Evolutionary conservation across 163 green algal genomes (phyloP).

Genomic region (Prototheca wickerhamii): DNA sequence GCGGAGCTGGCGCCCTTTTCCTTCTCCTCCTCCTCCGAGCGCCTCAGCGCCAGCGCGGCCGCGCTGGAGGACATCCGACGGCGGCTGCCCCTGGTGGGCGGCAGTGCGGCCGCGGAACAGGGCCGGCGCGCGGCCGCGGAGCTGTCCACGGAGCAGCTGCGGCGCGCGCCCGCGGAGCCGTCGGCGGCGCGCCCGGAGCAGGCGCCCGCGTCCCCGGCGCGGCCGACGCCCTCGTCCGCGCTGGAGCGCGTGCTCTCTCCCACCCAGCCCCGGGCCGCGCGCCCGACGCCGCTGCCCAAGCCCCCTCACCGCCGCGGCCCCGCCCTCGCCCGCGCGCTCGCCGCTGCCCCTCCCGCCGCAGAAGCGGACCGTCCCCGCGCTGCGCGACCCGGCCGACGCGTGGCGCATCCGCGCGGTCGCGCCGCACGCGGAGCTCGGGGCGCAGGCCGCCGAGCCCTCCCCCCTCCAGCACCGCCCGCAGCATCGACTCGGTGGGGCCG

Average conservation of each 20-base stretch:
- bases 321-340: too few species aligned
- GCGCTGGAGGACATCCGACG: neutral
- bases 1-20: neutral
- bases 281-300: too few species aligned
- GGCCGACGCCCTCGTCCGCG: too few species aligned
- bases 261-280: too few species aligned
- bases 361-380: too few species aligned
- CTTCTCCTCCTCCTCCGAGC: neutral
- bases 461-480: neutral
- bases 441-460: neutral
- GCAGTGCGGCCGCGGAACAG: neutral
- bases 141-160: neutral
- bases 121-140: neutral
- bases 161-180: neutral
- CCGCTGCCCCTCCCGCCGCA: too few species aligned
- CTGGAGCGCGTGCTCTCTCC: too few species aligned
- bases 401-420: neutral
- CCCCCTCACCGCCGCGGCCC: too few species aligned
- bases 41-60: neutral
- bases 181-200: too few species aligned
- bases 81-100: neutral
- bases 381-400: too few species aligned
- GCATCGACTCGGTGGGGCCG: neutral
- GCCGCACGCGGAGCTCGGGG: neutral
- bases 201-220: too few species aligned